Evolutionary conservation across 2,329 filamentous ascomycete species (phyloP).

Genomic region (Albifimbria verrucaria): DNA sequence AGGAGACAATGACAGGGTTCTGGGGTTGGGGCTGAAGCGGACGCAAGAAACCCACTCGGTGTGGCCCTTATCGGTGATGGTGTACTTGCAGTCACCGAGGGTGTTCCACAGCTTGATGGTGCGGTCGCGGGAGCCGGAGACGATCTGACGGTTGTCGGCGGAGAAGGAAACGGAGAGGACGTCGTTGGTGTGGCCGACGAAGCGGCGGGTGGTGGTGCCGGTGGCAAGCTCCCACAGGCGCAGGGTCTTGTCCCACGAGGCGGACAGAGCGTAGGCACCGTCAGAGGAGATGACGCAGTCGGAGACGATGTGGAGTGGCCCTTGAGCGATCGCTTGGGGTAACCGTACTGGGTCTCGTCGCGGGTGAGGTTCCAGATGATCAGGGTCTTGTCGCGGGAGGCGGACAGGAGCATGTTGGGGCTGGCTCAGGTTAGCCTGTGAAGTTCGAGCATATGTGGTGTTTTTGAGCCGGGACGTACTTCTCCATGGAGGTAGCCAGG

Average conservation of each 20-base stretch:
- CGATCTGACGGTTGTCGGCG: constrained; percentile 99
- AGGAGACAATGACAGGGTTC: constrained; percentile 98
- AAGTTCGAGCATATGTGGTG: no score
- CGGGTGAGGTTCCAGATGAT: constrained; percentile 99
- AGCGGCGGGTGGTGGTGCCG: constrained; percentile 94
- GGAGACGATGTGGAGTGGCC: constrained; percentile 99
- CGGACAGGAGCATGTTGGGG: constrained; percentile 99
- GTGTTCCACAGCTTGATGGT: constrained; percentile 99
- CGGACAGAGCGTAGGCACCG: constrained; percentile 97
- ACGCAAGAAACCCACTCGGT: constrained; percentile 99
- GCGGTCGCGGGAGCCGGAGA: constrained; percentile 96
- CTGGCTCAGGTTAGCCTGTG: no score
- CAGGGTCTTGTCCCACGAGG: constrained; percentile 99
- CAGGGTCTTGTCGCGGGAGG: constrained; percentile 94
- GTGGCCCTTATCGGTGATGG: constrained; percentile 99
- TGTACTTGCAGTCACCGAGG: constrained; percentile 99
- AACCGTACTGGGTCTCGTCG: constrained; percentile 96
- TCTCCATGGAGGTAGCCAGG: constrained; percentile 98
- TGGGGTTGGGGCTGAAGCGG: constrained; percentile 99
- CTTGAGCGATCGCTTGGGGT: constrained; percentile 98
- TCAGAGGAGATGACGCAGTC: constrained; percentile 99
- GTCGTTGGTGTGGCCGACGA: constrained; percentile 99
- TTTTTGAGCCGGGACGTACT: constrained; percentile 55
- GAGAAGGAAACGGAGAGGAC: constrained; percentile 99
- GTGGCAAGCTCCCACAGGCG: constrained; percentile 98